Evolutionary conservation across 805 yeast genomes (phyloP).

Genomic region (Ogataea saltuana): DNA sequence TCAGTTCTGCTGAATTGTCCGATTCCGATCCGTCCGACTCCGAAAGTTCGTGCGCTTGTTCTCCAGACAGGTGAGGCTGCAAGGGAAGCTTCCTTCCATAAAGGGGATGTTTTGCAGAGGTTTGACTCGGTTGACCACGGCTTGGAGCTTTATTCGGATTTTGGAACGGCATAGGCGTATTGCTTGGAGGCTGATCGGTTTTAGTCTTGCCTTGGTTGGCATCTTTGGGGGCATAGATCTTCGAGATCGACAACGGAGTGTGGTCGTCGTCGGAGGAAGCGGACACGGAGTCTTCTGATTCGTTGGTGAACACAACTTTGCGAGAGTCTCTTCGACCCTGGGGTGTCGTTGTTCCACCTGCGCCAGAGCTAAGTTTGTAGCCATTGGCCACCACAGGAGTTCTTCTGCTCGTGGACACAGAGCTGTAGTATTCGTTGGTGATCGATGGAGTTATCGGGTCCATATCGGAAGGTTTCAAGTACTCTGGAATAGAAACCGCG

Average conservation of each 20-base stretch:
- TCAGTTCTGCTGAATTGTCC: conserved; percentile 23
- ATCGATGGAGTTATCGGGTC: conserved; percentile 25
- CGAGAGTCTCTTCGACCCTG: conserved; percentile 17
- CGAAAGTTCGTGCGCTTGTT: conserved; percentile 3
- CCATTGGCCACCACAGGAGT: conserved; percentile 11
- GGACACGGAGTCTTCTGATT: conserved; percentile 15
- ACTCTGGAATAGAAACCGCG: conserved; percentile 30
- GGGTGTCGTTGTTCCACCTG: background rate
- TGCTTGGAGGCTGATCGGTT: background rate
- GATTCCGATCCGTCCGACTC: conserved; percentile 18
- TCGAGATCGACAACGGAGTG: background rate
- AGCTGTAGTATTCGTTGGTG: conserved; percentile 15
- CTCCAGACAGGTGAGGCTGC: background rate
- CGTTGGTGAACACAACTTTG: conserved; percentile 19
- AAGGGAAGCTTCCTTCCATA: conserved; percentile 22
- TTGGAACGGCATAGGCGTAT: background rate
- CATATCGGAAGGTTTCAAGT: conserved; percentile 24
- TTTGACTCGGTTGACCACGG: background rate
- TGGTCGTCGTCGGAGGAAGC: conserved; percentile 10
- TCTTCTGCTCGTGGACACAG: conserved; percentile 10
- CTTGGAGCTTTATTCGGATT: background rate
- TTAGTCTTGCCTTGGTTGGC: background rate
- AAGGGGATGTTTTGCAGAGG: conserved; percentile 14
- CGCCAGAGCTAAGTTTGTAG: conserved; percentile 1
- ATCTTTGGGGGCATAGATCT: background rate